Conservation (phyloP, 208 protist species). For the Crithidia expoeki region DNA sequence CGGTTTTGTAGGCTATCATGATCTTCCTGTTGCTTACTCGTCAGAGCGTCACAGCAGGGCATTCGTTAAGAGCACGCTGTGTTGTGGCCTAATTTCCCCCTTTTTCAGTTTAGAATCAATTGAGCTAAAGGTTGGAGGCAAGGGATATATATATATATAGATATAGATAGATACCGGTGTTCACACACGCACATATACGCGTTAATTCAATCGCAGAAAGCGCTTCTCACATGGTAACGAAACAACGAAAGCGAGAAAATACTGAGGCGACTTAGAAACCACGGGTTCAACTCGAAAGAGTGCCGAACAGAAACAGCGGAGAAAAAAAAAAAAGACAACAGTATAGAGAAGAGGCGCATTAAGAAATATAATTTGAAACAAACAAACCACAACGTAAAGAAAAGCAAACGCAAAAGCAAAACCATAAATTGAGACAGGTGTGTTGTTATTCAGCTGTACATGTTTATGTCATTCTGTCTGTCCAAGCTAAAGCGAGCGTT, state of each 20-base stretch:
- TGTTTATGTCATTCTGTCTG: background rate
- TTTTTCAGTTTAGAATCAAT: too few species aligned
- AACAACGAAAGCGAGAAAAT: background rate
- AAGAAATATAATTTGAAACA: constrained; percentile 3
- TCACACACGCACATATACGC: background rate
- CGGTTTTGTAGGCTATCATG: too few species aligned
- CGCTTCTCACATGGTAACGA: background rate
- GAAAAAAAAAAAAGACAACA: constrained; percentile 11
- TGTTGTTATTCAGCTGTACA: constrained; percentile 3
- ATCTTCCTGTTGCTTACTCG: too few species aligned
- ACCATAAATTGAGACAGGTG: background rate
- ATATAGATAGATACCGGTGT: background rate
- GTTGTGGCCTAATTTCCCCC: too few species aligned
- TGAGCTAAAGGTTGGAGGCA: background rate
- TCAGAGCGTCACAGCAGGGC: too few species aligned
- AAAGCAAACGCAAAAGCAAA: background rate
- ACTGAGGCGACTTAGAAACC: background rate
- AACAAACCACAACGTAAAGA: background rate
- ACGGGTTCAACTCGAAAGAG: constrained; percentile 2
- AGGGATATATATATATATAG: constrained; percentile 27
- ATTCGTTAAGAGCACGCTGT: too few species aligned
- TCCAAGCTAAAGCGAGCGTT: background rate
- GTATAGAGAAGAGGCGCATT: background rate
- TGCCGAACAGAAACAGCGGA: background rate
- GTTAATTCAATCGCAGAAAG: background rate